phyloP scores from a whole-genome alignment of 2,329 filamentous ascomycete species.

The Aureobasidium leucospermi region DNA sequence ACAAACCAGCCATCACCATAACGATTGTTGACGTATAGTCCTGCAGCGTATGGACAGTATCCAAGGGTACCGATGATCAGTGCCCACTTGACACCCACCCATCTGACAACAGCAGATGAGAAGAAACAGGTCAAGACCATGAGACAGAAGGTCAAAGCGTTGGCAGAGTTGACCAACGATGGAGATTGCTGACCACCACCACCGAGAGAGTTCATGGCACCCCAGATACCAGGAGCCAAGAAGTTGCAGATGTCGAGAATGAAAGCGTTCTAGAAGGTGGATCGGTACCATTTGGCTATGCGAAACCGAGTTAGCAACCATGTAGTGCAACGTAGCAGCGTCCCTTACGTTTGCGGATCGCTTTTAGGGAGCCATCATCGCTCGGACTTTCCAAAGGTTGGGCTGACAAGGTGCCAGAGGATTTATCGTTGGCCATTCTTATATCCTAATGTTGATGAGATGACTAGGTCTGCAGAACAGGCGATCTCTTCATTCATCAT shows the following conservation, averaged over 20 bases:
- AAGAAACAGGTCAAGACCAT: conserved; percentile 67
- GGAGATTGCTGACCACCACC: conserved; percentile 60
- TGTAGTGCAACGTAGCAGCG: background rate
- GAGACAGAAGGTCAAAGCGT: conserved; percentile 63
- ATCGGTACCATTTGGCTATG: conserved; percentile 50
- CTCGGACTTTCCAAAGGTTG: background rate
- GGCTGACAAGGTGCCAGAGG: background rate
- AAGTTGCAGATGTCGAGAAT: conserved; percentile 66
- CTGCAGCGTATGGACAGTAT: conserved; percentile 64
- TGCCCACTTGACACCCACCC: conserved; percentile 63
- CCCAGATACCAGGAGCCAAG: conserved; percentile 64
- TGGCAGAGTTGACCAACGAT: conserved; percentile 62
- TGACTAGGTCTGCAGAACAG: background rate
- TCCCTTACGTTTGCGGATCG: background rate
- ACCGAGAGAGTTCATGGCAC: conserved; percentile 61
- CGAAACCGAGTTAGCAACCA: background rate
- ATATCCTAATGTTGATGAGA: background rate
- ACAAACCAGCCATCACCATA: conserved; percentile 63
- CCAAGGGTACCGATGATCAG: conserved; percentile 66
- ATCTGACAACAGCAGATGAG: conserved; percentile 55
- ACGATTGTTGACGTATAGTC: conserved; percentile 64
- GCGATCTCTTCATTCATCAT: background rate
- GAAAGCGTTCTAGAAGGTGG: conserved; percentile 65
- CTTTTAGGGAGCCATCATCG: background rate
- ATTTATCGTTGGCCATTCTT: background rate